Evolutionary conservation across 2,329 filamentous ascomycete genomes (phyloP).

Genomic region (Sporothrix globosa): DNA sequence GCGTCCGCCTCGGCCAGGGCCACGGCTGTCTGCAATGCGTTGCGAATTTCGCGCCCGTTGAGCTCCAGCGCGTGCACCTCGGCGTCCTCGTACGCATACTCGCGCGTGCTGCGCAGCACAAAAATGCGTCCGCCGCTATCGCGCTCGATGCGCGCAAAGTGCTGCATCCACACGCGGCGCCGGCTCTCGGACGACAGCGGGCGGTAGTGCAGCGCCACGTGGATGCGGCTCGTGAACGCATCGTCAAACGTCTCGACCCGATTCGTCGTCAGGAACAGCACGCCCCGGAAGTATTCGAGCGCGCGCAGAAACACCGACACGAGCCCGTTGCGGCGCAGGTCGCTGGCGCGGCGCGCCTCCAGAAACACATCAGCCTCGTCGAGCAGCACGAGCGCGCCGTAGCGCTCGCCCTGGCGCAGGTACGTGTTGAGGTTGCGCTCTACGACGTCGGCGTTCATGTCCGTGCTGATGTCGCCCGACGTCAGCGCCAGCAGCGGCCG

Average conservation of each 20-base stretch:
- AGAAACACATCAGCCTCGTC: conserved; percentile 66
- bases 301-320: conserved; percentile 56
- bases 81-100: conserved; percentile 46
- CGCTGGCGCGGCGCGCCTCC: conserved; percentile 51
- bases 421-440: conserved; percentile 52
- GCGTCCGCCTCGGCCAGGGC: conserved; percentile 46
- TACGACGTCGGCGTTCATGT: conserved; percentile 43
- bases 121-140: conserved; percentile 47
- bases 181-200: conserved; percentile 49
- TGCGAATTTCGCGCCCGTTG: conserved; percentile 47
- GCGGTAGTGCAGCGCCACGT: conserved; percentile 54
- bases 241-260: conserved; percentile 53
- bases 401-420: conserved; percentile 54
- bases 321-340: conserved; percentile 53
- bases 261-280: conserved; percentile 57
- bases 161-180: conserved; percentile 51
- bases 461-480: conserved; percentile 52
- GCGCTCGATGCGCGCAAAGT: conserved; percentile 51
- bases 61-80: conserved; percentile 48
- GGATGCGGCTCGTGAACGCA: conserved; percentile 55
- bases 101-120: conserved; percentile 46
- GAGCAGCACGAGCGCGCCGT: conserved; percentile 57
- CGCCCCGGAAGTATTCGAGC: conserved; percentile 56
- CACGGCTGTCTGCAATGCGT: conserved; percentile 43
- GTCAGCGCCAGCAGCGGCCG: conserved; percentile 57